These are phyloP conservation scores for Auricularia auricula-judae DNA, from an alignment of 768 basidiomycete species.

Conservation along the genomic window DNA sequence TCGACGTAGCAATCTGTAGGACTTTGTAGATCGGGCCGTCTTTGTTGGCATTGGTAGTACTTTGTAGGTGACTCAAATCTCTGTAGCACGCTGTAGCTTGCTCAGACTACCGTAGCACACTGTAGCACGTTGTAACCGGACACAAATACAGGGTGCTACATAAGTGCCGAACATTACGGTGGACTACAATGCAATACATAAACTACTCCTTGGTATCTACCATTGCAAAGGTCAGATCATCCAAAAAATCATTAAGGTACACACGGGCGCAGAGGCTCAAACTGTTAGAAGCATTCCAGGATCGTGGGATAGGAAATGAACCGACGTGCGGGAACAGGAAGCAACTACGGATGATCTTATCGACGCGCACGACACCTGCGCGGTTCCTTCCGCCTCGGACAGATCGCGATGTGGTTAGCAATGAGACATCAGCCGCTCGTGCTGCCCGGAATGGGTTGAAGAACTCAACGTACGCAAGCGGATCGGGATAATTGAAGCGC, in stretches of 20 bases:
- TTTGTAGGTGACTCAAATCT: no score
- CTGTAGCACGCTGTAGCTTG: no score
- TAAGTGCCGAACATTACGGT: not conserved
- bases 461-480: constrained; percentile 17
- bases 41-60: no score
- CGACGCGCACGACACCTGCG: not conserved
- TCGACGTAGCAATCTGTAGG: no score
- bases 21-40: no score
- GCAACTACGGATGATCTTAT: not conserved
- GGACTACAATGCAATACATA: not conserved
- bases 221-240: not conserved
- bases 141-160: no score
- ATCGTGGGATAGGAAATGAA: not conserved
- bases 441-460: constrained; percentile 10
- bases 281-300: not conserved
- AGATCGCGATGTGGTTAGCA: not conserved
- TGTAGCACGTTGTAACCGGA: no score
- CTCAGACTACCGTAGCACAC: no score
- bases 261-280: not conserved
- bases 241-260: not conserved
- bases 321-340: not conserved
- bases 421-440: not conserved
- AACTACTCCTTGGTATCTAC: not conserved
- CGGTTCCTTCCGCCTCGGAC: not conserved
- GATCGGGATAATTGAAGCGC: constrained; percentile 2